phyloP scores from a whole-genome alignment of 2,329 filamentous ascomycete genomes.

The Fusarium humuli region DNA sequence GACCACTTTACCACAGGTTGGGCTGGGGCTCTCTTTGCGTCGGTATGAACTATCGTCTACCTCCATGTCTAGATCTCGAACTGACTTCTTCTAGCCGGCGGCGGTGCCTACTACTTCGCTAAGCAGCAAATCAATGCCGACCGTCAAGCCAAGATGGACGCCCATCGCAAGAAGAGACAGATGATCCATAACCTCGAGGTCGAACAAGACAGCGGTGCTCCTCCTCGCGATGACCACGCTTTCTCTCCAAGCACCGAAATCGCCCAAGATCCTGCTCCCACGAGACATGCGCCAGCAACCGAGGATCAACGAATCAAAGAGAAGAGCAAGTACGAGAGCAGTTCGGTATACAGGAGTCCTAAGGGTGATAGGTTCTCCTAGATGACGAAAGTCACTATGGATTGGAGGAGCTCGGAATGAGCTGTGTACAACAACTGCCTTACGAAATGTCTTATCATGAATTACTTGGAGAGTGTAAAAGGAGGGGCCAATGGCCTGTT shows the following conservation, averaged over 20 bases:
- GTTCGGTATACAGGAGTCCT: constrained; percentile 77
- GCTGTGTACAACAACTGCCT: constrained; percentile 42
- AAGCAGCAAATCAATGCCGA: constrained; percentile 95
- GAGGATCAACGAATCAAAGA: constrained; percentile 74
- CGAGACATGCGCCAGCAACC: constrained; percentile 80
- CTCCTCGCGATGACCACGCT: constrained; percentile 68
- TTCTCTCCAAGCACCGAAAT: constrained; percentile 78
- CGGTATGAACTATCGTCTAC: constrained; percentile 63
- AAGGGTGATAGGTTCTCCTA: constrained; percentile 89
- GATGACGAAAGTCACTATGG: neutral
- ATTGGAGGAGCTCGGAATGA: constrained; percentile 22
- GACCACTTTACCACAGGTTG: constrained; percentile 66
- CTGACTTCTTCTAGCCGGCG: constrained; percentile 72
- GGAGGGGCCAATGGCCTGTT: neutral
- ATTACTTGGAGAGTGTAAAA: constrained; percentile 4
- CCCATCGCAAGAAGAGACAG: constrained; percentile 73
- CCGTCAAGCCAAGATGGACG: constrained; percentile 77
- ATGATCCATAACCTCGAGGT: constrained; percentile 66
- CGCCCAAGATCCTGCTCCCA: constrained; percentile 84
- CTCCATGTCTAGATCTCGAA: constrained; percentile 8
- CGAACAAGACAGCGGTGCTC: constrained; percentile 55
- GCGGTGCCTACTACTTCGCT: constrained; percentile 93
- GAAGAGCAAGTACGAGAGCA: constrained; percentile 92
- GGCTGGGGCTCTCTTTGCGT: constrained; percentile 92
- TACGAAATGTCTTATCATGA: constrained; percentile 30